A percentile compares a stretch with the other conserved stretches of the same genome.
phyloP scores from a whole-genome alignment of 1,284 basidiomycete genomes.

The Ceratobasidium sp. region DNA sequence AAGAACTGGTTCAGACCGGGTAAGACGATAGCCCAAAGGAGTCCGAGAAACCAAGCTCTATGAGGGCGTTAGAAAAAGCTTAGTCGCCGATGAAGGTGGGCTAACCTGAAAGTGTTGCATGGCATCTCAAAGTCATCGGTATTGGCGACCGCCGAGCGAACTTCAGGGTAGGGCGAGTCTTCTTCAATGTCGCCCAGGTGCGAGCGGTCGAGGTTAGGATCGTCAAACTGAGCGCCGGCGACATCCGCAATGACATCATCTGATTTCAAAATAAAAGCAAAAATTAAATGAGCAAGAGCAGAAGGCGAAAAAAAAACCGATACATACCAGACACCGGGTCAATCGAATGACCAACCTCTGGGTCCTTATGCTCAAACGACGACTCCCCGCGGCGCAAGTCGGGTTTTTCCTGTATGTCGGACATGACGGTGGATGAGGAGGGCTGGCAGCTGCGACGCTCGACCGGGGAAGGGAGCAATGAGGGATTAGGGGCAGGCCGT shows the following conservation, averaged over 20 bases:
- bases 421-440: conserved; percentile 31
- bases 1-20: conserved; percentile 64
- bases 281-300: neutral
- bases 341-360: conserved; percentile 38
- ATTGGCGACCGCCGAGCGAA: conserved; percentile 59
- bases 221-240: conserved; percentile 53
- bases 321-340: conserved; percentile 26
- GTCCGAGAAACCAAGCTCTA: conserved; percentile 61
- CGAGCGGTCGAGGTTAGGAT: conserved; percentile 55
- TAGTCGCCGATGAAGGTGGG: neutral
- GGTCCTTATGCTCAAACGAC: conserved; percentile 37
- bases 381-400: neutral
- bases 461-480: conserved; percentile 41
- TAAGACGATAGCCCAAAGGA: conserved; percentile 67
- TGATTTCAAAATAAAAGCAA: neutral
- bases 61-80: neutral
- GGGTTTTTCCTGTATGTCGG: conserved; percentile 34
- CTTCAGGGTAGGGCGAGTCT: conserved; percentile 64
- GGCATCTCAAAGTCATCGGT: conserved; percentile 58
- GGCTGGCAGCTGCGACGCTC: conserved; percentile 41
- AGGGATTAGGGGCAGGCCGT: conserved; percentile 43
- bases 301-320: neutral
- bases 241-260: conserved; percentile 50
- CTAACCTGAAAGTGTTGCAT: conserved; percentile 57
- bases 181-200: conserved; percentile 57